Evolutionary conservation across 164 flowering plant genomes (phyloP).

Genomic region (Platanus orientalis): DNA sequence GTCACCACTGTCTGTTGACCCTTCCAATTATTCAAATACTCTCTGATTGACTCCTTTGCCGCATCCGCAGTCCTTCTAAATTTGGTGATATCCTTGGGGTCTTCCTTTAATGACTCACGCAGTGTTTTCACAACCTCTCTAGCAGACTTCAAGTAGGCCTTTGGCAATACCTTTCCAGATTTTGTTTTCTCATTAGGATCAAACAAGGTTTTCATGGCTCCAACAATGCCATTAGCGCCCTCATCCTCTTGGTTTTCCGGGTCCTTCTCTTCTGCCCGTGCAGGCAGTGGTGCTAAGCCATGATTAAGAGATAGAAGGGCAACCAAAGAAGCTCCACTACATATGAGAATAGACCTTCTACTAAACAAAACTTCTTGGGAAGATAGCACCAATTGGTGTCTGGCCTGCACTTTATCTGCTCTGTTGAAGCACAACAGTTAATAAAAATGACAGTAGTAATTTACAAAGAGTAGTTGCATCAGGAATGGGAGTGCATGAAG

Average conservation of each 20-base stretch:
- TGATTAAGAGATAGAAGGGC: conserved; percentile 27
- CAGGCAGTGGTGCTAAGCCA: conserved; percentile 31
- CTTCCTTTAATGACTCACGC: conserved; percentile 79
- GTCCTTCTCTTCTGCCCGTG: conserved; percentile 41
- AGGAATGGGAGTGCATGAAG: too few relatives aligned
- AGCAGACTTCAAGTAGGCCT: conserved; percentile 86
- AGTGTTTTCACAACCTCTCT: conserved; percentile 84
- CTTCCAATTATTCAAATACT: conserved; percentile 69
- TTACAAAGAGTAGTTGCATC: background rate
- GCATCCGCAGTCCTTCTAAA: conserved; percentile 91
- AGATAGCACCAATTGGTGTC: conserved; percentile 19
- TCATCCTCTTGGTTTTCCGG: conserved; percentile 33
- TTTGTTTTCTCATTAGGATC: conserved; percentile 92
- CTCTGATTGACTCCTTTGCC: conserved; percentile 89
- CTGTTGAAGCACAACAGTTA: conserved; percentile 17
- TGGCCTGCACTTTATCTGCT: conserved; percentile 42
- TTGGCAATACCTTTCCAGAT: conserved; percentile 84
- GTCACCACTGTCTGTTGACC: conserved; percentile 48
- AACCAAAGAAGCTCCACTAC: conserved; percentile 29
- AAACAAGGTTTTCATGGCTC: conserved; percentile 61
- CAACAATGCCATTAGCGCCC: conserved; percentile 49
- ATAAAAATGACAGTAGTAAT: conserved; percentile 13
- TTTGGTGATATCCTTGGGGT: conserved; percentile 64
- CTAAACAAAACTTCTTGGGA: conserved; percentile 19
- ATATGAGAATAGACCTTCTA: conserved; percentile 27